phyloP scores from a whole-genome alignment of 75 land plant species.

The Gnetum montanum region DNA sequence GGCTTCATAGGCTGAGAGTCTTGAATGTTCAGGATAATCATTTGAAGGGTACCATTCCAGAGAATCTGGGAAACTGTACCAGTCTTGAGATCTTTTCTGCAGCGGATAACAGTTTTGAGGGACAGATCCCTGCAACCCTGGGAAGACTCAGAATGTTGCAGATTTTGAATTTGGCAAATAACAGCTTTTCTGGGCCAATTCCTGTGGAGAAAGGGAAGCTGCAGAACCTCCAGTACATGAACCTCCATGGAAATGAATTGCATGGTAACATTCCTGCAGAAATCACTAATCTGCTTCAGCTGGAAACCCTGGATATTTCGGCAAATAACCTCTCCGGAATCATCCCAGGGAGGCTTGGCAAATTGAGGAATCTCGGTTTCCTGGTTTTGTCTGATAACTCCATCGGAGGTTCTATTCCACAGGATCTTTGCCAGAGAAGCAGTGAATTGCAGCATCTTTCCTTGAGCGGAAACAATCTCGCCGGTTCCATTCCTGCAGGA shows the following conservation, averaged over 20 bases:
- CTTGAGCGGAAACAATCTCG: constrained; percentile 37
- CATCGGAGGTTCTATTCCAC: constrained; percentile 46
- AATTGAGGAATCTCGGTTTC: constrained; percentile 30
- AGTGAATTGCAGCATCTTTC: constrained; percentile 38
- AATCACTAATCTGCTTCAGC: constrained; percentile 18
- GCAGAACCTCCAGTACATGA: constrained; percentile 30
- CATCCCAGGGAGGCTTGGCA: constrained; percentile 41
- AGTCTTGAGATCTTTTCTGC: constrained; percentile 27
- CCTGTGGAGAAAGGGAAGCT: constrained; percentile 33
- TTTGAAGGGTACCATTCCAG: constrained; percentile 55
- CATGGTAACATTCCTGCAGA: constrained; percentile 36
- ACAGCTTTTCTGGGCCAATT: constrained; percentile 35
- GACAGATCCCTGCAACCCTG: constrained; percentile 39
- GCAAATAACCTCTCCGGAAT: constrained; percentile 29
- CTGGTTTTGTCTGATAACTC: constrained; percentile 48
- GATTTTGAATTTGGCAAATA: constrained; percentile 43
- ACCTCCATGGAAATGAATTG: constrained; percentile 41
- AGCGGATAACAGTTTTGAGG: constrained; percentile 35
- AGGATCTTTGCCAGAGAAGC: constrained; percentile 39
- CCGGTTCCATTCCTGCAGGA: constrained; percentile 52
- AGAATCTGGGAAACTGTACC: constrained; percentile 41
- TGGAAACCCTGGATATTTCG: constrained; percentile 48
- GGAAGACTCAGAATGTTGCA: constrained; percentile 33
- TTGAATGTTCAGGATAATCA: constrained; percentile 36
- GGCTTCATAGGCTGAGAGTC: constrained; percentile 19